Conservation (phyloP, 2,329 filamentous ascomycete genomes). For the Sclerotinia minor region DNA sequence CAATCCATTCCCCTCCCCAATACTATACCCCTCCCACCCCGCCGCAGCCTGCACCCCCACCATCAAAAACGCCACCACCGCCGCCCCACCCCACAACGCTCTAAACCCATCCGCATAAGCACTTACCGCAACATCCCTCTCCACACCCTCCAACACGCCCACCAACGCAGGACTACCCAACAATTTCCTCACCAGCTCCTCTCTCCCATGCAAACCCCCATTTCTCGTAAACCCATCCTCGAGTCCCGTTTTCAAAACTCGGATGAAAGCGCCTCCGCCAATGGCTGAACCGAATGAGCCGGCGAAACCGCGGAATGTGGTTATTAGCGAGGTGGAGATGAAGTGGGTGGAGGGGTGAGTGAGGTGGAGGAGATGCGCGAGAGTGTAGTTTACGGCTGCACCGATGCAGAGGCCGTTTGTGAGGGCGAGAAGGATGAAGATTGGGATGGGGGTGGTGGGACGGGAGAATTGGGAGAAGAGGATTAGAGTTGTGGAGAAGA, state of each 20-base stretch:
- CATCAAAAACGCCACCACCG: conserved; percentile 50
- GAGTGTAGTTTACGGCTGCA: conserved; percentile 74
- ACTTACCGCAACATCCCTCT: conserved; percentile 52
- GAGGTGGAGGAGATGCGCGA: conserved; percentile 77
- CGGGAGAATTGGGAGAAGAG: conserved; percentile 57
- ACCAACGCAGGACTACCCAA: conserved; percentile 61
- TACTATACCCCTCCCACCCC: conserved; percentile 49
- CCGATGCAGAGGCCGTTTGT: conserved; percentile 72
- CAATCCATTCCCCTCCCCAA: too few relatives aligned
- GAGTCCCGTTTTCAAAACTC: conserved; percentile 34
- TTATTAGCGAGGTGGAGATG: conserved; percentile 71
- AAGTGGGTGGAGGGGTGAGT: conserved; percentile 67
- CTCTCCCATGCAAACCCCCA: conserved; percentile 34
- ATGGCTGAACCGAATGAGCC: conserved; percentile 79
- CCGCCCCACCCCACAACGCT: conserved; percentile 53
- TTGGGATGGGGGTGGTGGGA: conserved; percentile 49
- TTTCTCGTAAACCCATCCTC: conserved; percentile 44
- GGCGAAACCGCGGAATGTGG: conserved; percentile 79
- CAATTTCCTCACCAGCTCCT: conserved; percentile 53
- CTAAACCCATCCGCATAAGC: conserved; percentile 57
- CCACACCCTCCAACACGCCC: conserved; percentile 48
- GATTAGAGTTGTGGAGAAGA: conserved; percentile 63
- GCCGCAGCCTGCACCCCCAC: conserved; percentile 57
- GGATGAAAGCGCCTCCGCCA: conserved; percentile 60
- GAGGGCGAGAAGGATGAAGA: conserved; percentile 64